Percentiles rank a stretch among this genome's conserved stretches.
These are phyloP conservation scores for Chlamydomonas incerta DNA, from an alignment of 139 green algal species.

Conservation along the genomic window DNA sequence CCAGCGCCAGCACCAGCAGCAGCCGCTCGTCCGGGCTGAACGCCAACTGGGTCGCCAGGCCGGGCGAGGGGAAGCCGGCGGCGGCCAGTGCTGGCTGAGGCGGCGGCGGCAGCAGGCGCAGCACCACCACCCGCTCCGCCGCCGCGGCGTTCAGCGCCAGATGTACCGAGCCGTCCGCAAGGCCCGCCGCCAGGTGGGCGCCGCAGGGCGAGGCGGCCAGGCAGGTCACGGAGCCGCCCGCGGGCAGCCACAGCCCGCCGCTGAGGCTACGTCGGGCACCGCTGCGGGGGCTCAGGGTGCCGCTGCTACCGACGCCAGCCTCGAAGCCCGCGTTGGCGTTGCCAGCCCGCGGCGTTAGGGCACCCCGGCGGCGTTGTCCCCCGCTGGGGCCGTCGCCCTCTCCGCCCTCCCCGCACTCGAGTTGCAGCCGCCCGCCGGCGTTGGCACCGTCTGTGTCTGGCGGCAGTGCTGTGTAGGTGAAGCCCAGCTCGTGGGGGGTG, in stretches of 20 bases:
- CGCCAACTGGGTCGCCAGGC: not conserved
- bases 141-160: slow-evolving; percentile 5
- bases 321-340: not conserved
- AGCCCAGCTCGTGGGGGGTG: slow-evolving; percentile 22
- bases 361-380: too few species aligned
- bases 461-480: not conserved
- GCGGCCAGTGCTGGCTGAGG: not conserved
- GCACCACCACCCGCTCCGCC: not conserved
- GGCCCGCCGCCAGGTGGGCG: slow-evolving; percentile 14
- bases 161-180: slow-evolving; percentile 26
- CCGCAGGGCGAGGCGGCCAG: slow-evolving; percentile 13
- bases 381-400: not conserved
- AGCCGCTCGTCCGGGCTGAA: slow-evolving; percentile 11
- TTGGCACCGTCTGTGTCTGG: too few species aligned
- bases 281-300: not conserved
- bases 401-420: not conserved
- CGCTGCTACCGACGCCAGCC: not conserved
- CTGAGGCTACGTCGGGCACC: too few species aligned
- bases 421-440: not conserved
- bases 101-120: slow-evolving; percentile 29
- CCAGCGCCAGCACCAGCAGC: slow-evolving; percentile 29
- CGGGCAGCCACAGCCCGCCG: too few species aligned
- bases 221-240: not conserved
- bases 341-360: too few species aligned
- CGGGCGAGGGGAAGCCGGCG: not conserved